phyloP scores from a whole-genome alignment of 2,329 filamentous ascomycete species.

The Pyrenophora seminiperda region DNA sequence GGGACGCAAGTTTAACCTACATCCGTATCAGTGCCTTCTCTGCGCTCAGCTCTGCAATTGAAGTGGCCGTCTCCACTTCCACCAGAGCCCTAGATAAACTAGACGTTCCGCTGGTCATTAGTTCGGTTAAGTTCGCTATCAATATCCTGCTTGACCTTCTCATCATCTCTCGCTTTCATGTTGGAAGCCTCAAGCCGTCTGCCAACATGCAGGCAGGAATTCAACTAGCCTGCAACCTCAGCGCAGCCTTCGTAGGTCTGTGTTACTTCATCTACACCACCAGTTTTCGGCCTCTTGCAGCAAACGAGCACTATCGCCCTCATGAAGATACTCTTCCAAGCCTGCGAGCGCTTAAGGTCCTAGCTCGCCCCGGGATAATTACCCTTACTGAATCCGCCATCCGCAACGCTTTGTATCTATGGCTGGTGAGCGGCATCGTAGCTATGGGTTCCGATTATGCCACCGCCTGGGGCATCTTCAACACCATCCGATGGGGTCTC shows the following conservation, averaged over 20 bases:
- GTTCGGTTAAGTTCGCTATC: slow-evolving; percentile 64
- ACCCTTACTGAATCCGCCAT: slow-evolving; percentile 69
- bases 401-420: slow-evolving; percentile 72
- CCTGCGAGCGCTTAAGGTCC: slow-evolving; percentile 54
- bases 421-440: slow-evolving; percentile 70
- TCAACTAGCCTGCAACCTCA: slow-evolving; percentile 60
- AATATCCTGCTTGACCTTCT: slow-evolving; percentile 72
- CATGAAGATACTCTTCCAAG: slow-evolving; percentile 27
- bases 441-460: slow-evolving; percentile 67
- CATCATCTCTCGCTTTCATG: slow-evolving; percentile 68
- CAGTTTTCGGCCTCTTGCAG: slow-evolving; percentile 16
- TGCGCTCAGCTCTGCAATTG: slow-evolving; percentile 65
- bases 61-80: slow-evolving; percentile 64
- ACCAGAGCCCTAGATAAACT: slow-evolving; percentile 71
- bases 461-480: slow-evolving; percentile 76
- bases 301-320: neutral
- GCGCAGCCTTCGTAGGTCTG: slow-evolving; percentile 54
- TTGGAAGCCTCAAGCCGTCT: slow-evolving; percentile 59
- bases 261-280: slow-evolving; percentile 61
- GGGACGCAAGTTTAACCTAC: slow-evolving; percentile 64
- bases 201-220: slow-evolving; percentile 69
- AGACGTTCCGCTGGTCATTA: slow-evolving; percentile 71
- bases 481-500: slow-evolving; percentile 74
- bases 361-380: slow-evolving; percentile 62
- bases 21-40: slow-evolving; percentile 68